Evolutionary conservation across 2,329 filamentous ascomycete species (phyloP).

Genomic region (Ophioceras dolichostomum): DNA sequence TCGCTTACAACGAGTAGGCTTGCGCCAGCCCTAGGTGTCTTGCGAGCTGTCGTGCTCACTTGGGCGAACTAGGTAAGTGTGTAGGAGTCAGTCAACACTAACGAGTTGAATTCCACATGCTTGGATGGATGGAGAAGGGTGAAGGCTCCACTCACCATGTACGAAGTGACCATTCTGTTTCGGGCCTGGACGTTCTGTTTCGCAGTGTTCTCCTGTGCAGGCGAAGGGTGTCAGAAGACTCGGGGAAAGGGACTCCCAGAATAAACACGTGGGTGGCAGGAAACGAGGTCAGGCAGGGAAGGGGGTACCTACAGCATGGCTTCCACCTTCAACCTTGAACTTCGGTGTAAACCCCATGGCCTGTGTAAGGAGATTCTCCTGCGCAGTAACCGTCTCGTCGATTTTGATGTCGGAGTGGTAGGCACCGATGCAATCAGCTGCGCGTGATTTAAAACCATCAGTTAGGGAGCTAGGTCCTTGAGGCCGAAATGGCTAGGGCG

Average conservation of each 20-base stretch:
- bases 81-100: too few species aligned
- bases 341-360: conserved; percentile 16
- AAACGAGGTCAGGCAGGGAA: too few species aligned
- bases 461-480: too few species aligned
- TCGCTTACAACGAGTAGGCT: conserved; percentile 53
- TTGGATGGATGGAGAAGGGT: too few species aligned
- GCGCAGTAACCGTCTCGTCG: conserved; percentile 49
- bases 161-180: conserved; percentile 51
- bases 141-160: too few species aligned
- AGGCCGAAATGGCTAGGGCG: too few species aligned
- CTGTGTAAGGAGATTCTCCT: conserved; percentile 20
- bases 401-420: conserved; percentile 64
- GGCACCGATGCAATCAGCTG: conserved; percentile 56
- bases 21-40: conserved; percentile 34
- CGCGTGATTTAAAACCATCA: too few species aligned
- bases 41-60: conserved; percentile 44
- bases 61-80: conserved; percentile 54
- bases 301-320: too few species aligned
- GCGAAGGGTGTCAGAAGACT: too few species aligned
- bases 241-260: too few species aligned
- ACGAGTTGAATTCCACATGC: too few species aligned
- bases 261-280: too few species aligned
- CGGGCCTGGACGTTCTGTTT: conserved; percentile 59
- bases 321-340: conserved; percentile 43
- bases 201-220: conserved; percentile 47